These are phyloP conservation scores for Beauveria varroae DNA, from an alignment of 2,329 filamentous ascomycete genomes.

Conservation along the genomic window DNA sequence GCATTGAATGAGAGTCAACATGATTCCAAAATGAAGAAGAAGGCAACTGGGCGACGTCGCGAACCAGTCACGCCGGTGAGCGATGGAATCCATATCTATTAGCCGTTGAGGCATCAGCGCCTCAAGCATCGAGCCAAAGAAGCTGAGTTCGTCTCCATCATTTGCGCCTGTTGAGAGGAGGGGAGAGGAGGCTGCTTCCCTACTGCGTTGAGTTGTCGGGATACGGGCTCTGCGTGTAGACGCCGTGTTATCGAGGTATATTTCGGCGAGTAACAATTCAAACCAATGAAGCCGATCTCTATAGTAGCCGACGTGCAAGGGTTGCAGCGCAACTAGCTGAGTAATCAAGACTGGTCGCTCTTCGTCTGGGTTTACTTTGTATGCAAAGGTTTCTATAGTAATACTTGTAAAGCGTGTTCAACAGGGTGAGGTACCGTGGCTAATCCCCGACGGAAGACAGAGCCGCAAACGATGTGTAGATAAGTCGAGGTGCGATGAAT, in stretches of 20 bases:
- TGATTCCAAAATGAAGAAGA: not conserved
- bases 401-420: not conserved
- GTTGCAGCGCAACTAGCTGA: not conserved
- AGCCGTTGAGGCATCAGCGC: not conserved
- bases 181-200: not conserved
- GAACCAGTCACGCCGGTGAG: not conserved
- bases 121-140: not conserved
- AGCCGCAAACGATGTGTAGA: not conserved
- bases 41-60: not conserved
- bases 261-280: not conserved
- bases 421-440: not conserved
- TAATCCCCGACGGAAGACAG: not conserved
- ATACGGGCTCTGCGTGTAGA: not conserved
- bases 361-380: not conserved
- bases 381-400: not conserved
- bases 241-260: not conserved
- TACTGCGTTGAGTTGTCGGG: not conserved
- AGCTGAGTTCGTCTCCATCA: not conserved
- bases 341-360: not conserved
- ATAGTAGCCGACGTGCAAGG: not conserved
- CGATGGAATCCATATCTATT: not conserved
- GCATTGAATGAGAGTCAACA: not conserved
- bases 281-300: not conserved
- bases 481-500: not conserved
- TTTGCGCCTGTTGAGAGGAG: not conserved